A percentile compares a stretch with the other conserved stretches of the same genome.
Evolutionary conservation across 192 early-diverging fungal genomes (phyloP).

Genomic region (Coemansia sp.): DNA sequence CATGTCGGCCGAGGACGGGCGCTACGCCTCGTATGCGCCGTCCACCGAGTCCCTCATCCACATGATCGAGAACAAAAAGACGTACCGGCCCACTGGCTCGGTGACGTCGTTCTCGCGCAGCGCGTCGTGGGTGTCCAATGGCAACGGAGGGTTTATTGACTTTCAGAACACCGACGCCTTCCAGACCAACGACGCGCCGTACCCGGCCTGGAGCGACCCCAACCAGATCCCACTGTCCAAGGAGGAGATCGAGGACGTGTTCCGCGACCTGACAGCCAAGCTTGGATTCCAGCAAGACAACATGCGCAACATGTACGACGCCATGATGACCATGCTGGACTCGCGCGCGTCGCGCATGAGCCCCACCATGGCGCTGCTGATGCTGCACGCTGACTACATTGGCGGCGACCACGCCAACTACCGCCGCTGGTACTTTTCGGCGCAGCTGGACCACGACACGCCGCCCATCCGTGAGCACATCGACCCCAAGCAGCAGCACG

Average conservation of each 20-base stretch:
- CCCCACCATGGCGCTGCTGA: conserved; percentile 66
- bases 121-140: conserved; percentile 57
- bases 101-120: conserved; percentile 59
- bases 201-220: conserved; percentile 60
- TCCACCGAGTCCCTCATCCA: conserved; percentile 69
- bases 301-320: conserved; percentile 73
- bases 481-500: conserved; percentile 53
- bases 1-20: conserved; percentile 56
- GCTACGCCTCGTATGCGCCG: conserved; percentile 67
- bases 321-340: conserved; percentile 76
- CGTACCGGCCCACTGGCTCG: conserved; percentile 57
- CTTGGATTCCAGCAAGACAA: conserved; percentile 79
- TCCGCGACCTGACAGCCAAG: conserved; percentile 63
- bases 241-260: conserved; percentile 68
- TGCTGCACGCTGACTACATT: conserved; percentile 76
- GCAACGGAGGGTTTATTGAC: conserved; percentile 52
- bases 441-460: conserved; percentile 62
- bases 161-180: conserved; percentile 55
- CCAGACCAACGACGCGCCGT: conserved; percentile 46
- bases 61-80: conserved; percentile 64
- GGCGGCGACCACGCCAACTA: conserved; percentile 81
- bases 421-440: conserved; percentile 80
- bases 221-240: conserved; percentile 64
- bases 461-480: conserved; percentile 53
- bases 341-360: conserved; percentile 74